Evolutionary conservation across 768 basidiomycete species (phyloP), one percentile per base, ranked within the genome.

Genomic region (Dentipellis fragilis): DNA sequence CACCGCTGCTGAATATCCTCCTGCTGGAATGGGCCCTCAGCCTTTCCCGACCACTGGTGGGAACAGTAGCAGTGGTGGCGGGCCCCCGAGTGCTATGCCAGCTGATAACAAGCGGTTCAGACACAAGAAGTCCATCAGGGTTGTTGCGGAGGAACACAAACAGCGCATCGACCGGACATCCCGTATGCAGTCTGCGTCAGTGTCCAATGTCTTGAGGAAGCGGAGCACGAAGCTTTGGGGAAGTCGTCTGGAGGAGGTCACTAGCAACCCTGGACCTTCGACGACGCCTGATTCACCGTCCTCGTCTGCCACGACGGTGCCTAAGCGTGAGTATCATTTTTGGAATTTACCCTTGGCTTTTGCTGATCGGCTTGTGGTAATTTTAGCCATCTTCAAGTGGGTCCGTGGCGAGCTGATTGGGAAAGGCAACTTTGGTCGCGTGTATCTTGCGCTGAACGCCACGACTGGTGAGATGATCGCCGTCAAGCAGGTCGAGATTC

Each of bases 381-480:
- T 42, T 35, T 8, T 64, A 88, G 90, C 83, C 22, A 93, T 93
- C 45, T 93, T 97, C 76, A 95, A 94, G 67, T 98, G 96, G 96
- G 90, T 97, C 39, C 87, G 95, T 63, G 96, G 96, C 52, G 93
- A 97, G 70, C 78, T 98, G 38, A 97, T 99, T 59, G 96, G 96
- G 35, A 92, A 90, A 66, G 96, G 96, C 22, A 94, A 93, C 11
- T 99, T 94, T 64, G 96, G 96, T 11, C 83, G 89, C 45, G 96
- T 99, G 29, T 99, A 97, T 65, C 81, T 98, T 54, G 96, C 92
- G 16, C 75, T 98, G 57, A 98, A 98, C 67, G 92, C 90, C 35
- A 93, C 91, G 3, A 95, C 93, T 0, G 93, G 93, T 56, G 94
- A 98, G 71, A 95, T 97, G 91, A 93, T 98, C 64, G 96, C 96